Conservation (phyloP, 805 yeast genomes). For the Hanseniaspora mollemarum region DNA sequence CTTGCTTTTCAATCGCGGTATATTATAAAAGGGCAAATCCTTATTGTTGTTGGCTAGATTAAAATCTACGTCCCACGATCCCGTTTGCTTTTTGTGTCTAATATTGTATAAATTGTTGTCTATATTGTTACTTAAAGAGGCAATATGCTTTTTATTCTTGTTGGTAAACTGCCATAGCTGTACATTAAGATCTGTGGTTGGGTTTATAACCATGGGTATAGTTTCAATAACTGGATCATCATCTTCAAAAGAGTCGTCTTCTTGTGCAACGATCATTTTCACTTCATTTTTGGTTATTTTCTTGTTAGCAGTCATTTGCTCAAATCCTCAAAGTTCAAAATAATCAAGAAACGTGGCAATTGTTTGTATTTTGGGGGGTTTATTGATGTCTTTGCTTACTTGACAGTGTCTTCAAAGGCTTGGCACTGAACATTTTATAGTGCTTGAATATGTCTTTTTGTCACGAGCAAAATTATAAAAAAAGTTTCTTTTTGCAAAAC, state of each 20-base stretch:
- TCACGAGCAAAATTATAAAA: not conserved
- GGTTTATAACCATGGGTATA: slow-evolving; percentile 43
- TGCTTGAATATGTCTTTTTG: not conserved
- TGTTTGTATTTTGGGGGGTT: not conserved
- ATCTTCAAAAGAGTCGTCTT: slow-evolving; percentile 27
- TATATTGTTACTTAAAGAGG: slow-evolving; percentile 22
- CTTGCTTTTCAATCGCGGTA: not conserved
- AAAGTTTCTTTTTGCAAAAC: not conserved
- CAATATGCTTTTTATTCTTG: slow-evolving; percentile 23
- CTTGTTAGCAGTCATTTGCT: not conserved
- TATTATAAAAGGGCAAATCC: slow-evolving; percentile 7
- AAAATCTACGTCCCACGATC: slow-evolving; percentile 60
- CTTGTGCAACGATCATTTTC: slow-evolving; percentile 18
- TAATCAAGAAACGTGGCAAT: no score
- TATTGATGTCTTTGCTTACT: not conserved
- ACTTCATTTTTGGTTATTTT: not conserved
- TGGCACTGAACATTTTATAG: no score
- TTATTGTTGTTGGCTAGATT: slow-evolving; percentile 39
- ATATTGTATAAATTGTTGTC: slow-evolving; percentile 34
- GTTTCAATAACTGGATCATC: slow-evolving; percentile 54
- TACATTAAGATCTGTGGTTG: slow-evolving; percentile 27
- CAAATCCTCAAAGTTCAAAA: no score
- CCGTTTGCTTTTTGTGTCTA: slow-evolving; percentile 49
- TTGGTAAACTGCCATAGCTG: slow-evolving; percentile 47
- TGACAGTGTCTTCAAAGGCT: no score